phyloP scores from a whole-genome alignment of 495 filamentous ascomycete genomes.

The Bathelium albidoporum region DNA sequence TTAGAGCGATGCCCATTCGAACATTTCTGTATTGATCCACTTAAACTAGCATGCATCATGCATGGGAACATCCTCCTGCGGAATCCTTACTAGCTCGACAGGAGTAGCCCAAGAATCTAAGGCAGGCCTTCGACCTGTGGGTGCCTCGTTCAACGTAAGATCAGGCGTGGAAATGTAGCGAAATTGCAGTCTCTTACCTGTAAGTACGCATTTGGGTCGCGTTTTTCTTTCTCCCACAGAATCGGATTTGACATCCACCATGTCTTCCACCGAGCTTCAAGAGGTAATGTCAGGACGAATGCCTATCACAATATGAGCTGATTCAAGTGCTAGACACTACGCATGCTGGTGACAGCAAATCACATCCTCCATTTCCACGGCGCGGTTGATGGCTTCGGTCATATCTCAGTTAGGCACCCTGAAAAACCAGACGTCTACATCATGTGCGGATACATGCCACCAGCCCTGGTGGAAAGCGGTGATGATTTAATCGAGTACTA shows the following conservation, averaged over 20 bases:
- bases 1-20: no score
- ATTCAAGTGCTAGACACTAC: neutral
- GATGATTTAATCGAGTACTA: neutral
- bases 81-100: neutral
- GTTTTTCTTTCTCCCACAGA: no score
- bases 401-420: neutral
- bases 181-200: no score
- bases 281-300: neutral
- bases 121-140: neutral
- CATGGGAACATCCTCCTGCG: neutral
- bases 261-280: neutral
- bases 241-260: neutral
- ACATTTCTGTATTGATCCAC: no score
- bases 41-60: no score
- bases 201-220: no score
- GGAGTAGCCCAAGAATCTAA: neutral
- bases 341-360: neutral
- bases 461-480: neutral
- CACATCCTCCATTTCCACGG: constrained; percentile 1
- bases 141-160: neutral
- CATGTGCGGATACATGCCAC: constrained; percentile 2
- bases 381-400: neutral
- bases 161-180: neutral
- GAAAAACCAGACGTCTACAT: neutral
- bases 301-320: neutral